Base-by-base conservation (phyloP, 805 yeast species). In the Starmerella bacillaris region DNA sequence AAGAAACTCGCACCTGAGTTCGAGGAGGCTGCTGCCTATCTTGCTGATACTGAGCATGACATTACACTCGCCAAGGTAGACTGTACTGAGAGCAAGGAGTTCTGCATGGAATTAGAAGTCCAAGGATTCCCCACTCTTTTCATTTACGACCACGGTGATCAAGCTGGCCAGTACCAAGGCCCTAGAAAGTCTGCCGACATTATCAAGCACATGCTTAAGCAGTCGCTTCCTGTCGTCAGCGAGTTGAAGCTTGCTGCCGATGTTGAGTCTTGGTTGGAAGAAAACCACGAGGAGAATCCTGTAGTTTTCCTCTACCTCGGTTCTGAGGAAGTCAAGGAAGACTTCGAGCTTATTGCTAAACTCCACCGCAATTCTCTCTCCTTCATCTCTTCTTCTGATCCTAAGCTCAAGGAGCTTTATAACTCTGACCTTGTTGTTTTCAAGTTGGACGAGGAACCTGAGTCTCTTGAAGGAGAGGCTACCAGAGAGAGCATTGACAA, bases 61-160 rank as follows among this genome's bases (percentile, higher is more conserved):
- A 36, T 48, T 35, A 47, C 48, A 18, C 72, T 82, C 15, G 94
- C 72, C 9, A 77, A 93, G 30, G 78, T 89, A 9, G 76, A 86
- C 54, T 89, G 98, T 58, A 93, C 83, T 49, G 65, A 68, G 34
- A 83, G 83, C 52, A 71, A 74, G 55, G 65, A 60, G 22, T 51
- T 89, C 3, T 89, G 98, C 59, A 57, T 71, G 17, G 56, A 65
- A 37, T 65, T 75, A 53, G 63, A 66, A 36, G 59, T 89, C 21
- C 62, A 69, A 45, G 92, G 94, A 0, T 86, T 67, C 55, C 98
- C 98, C 6, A 79, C 95, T 0, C 54, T 89, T 21, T 57, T 74
- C 59, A 74, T 76, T 3, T 84, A 77, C 57, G 70, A 69, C 42
- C 58, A 60, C 27, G 47, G 57, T 5, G 50, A 56, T 24, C 51